These are phyloP conservation scores for Colletotrichum cuscutae DNA, from an alignment of 2,329 filamentous ascomycete genomes.

Conservation along the genomic window DNA sequence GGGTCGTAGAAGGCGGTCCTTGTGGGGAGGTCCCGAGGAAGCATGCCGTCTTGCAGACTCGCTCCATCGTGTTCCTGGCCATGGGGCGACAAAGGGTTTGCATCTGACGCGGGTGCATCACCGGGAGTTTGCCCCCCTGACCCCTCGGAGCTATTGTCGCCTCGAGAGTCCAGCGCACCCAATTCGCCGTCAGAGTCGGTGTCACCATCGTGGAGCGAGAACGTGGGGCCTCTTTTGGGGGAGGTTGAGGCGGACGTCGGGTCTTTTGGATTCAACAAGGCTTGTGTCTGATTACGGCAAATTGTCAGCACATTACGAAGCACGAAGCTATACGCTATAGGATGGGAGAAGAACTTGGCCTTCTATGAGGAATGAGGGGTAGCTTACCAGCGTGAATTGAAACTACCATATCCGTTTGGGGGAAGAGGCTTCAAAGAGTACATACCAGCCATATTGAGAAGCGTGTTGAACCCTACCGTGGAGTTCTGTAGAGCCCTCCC, in stretches of 20 bases:
- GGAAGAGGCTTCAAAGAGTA: conserved; percentile 21
- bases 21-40: conserved; percentile 68
- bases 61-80: conserved; percentile 11
- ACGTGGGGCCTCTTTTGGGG: conserved; percentile 27
- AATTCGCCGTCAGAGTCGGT: conserved; percentile 33
- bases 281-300: neutral
- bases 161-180: conserved; percentile 15
- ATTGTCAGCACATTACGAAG: neutral
- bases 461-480: neutral
- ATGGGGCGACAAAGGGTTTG: neutral
- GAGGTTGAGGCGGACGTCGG: conserved; percentile 32
- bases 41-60: conserved; percentile 63
- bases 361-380: neutral
- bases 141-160: conserved; percentile 29
- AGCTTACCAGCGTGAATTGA: conserved; percentile 33
- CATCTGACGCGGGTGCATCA: neutral
- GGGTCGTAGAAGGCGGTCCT: conserved; percentile 94
- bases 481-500: conserved; percentile 17
- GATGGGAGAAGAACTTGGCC: neutral
- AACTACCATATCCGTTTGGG: neutral
- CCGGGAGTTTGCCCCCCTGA: conserved; percentile 13
- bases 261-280: conserved; percentile 21
- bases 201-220: conserved; percentile 22
- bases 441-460: conserved; percentile 36
- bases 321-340: neutral